These are phyloP conservation scores for Xylariomycetidae sp. DNA, from an alignment of 2,329 filamentous ascomycete genomes.

Conservation along the genomic window DNA sequence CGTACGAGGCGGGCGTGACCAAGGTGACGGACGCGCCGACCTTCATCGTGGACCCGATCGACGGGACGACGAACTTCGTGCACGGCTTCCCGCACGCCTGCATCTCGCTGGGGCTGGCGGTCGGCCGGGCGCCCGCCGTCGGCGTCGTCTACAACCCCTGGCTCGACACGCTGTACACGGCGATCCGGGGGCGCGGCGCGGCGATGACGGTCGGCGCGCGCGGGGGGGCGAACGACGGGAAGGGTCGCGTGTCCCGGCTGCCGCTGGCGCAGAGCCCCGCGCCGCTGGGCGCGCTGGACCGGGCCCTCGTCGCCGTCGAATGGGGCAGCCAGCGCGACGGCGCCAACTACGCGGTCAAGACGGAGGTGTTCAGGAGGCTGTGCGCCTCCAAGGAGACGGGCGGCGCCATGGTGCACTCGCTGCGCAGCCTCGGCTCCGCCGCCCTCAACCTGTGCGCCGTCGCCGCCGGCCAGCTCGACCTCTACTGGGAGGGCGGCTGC, in stretches of 20 bases:
- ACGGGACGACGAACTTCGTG: conserved; percentile 77
- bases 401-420: conserved; percentile 69
- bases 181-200: conserved; percentile 60
- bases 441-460: conserved; percentile 70
- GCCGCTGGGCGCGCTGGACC: conserved; percentile 54
- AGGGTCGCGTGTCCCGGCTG: conserved; percentile 32
- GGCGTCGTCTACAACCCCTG: conserved; percentile 80
- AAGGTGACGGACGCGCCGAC: conserved; percentile 61
- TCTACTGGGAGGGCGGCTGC: conserved; percentile 79
- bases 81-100: conserved; percentile 70
- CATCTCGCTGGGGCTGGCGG: conserved; percentile 68
- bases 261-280: conserved; percentile 44
- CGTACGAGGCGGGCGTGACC: conserved; percentile 62
- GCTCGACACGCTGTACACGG: conserved; percentile 62
- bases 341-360: conserved; percentile 65
- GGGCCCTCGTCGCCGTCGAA: conserved; percentile 62
- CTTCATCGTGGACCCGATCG: conserved; percentile 77
- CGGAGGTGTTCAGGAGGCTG: conserved; percentile 57
- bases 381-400: conserved; percentile 53
- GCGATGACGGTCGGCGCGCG: conserved; percentile 45
- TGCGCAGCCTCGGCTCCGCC: conserved; percentile 66
- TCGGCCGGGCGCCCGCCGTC: conserved; percentile 55
- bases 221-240: conserved; percentile 29
- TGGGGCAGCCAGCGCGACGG: conserved; percentile 67
- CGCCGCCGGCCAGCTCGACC: conserved; percentile 63